phyloP scores from a whole-genome alignment of 805 yeast species.

The Komagataella kurtzmanii region DNA sequence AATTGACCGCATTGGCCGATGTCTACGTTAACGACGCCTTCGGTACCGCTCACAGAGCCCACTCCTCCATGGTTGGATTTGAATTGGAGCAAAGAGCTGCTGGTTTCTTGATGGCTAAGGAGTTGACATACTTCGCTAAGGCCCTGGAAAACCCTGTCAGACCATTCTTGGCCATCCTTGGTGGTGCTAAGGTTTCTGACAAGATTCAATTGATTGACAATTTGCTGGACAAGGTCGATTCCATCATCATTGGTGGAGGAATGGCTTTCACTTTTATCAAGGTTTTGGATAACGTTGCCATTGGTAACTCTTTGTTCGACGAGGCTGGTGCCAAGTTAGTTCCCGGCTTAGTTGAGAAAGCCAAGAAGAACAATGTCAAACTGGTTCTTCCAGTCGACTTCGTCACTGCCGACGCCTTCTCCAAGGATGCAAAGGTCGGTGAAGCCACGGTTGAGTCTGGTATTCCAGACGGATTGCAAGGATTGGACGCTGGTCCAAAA shows the following conservation, averaged over 20 bases:
- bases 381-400: slow-evolving; percentile 91
- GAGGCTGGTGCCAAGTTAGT: slow-evolving; percentile 93
- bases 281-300: slow-evolving; percentile 70
- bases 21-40: slow-evolving; percentile 97
- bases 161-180: slow-evolving; percentile 97
- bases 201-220: slow-evolving; percentile 98
- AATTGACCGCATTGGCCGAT: slow-evolving; percentile 87
- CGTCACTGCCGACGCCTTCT: slow-evolving; percentile 89
- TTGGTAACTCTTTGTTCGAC: slow-evolving; percentile 89
- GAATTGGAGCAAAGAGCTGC: slow-evolving; percentile 94
- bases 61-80: slow-evolving; percentile 97
- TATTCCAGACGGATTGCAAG: slow-evolving; percentile 91
- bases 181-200: slow-evolving; percentile 99
- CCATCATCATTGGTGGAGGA: slow-evolving; percentile 96
- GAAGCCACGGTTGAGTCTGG: slow-evolving; percentile 82
- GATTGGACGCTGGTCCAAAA: slow-evolving; percentile 92
- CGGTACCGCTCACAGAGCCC: slow-evolving; percentile 99
- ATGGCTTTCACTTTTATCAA: slow-evolving; percentile 99
- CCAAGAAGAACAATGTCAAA: slow-evolving; percentile 91
- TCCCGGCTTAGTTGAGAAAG: slow-evolving; percentile 85
- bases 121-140: slow-evolving; percentile 92
- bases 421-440: slow-evolving; percentile 79
- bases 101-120: slow-evolving; percentile 97
- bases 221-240: slow-evolving; percentile 89
- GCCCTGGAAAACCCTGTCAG: slow-evolving; percentile 96